phyloP scores from a whole-genome alignment of 257 asterid genomes.

The Nicotiana undulata region DNA sequence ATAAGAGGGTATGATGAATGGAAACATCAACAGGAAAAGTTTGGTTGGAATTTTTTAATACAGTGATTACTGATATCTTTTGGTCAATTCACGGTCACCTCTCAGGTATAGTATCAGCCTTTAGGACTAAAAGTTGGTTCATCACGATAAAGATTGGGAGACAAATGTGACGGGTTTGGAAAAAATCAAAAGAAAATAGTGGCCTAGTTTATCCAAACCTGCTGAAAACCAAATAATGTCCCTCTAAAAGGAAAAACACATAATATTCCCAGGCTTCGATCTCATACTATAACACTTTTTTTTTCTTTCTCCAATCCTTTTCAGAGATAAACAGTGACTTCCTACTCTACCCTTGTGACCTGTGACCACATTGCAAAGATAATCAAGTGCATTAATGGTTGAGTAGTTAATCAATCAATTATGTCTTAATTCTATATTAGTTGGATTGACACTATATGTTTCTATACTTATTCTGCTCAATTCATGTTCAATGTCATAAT shows the following conservation, averaged over 20 bases:
- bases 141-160: neutral
- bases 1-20: neutral
- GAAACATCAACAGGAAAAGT: neutral
- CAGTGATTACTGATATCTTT: neutral
- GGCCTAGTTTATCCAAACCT: neutral
- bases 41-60: neutral
- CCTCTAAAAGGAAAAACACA: neutral
- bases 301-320: neutral
- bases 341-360: neutral
- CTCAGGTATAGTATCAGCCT: neutral
- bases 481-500: neutral
- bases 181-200: neutral
- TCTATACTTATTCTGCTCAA: neutral
- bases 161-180: neutral
- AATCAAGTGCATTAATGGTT: neutral
- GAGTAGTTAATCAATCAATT: neutral
- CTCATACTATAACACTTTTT: neutral
- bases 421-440: neutral
- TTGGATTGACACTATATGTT: neutral
- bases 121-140: neutral
- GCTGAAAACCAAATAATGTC: neutral
- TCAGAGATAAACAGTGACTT: conserved; percentile 1
- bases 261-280: neutral
- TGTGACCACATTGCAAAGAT: neutral
- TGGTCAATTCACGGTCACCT: neutral